Evolutionary conservation across 2,329 filamentous ascomycete genomes (phyloP).

Genomic region (Keithomyces neogunnii): DNA sequence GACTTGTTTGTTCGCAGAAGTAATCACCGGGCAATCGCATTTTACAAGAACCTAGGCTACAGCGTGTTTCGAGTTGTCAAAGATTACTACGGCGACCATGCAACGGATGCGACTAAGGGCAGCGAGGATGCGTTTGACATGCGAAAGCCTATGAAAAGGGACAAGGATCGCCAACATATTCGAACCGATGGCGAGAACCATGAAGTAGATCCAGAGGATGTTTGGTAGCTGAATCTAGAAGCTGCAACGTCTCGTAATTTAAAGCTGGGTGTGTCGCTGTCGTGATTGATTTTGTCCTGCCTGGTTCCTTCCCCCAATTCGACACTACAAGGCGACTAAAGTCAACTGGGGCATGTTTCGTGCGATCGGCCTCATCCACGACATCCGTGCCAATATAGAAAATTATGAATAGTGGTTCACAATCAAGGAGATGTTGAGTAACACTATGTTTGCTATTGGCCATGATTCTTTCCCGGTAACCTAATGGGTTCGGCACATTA

Average conservation of each 20-base stretch:
- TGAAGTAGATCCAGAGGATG: constrained; percentile 72
- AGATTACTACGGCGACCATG: constrained; percentile 87
- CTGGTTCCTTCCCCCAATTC: no score
- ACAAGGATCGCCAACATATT: constrained; percentile 67
- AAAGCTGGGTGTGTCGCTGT: no score
- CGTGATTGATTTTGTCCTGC: no score
- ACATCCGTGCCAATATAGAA: no score
- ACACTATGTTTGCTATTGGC: no score
- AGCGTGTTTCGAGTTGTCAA: constrained; percentile 82
- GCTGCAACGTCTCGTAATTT: neutral
- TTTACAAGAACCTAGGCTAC: constrained; percentile 90
- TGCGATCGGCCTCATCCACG: no score
- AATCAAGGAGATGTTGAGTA: no score
- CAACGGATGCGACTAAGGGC: constrained; percentile 49
- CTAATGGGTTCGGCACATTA: no score
- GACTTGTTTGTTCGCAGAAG: constrained; percentile 88
- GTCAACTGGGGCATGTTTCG: no score
- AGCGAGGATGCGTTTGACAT: constrained; percentile 94
- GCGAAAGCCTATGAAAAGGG: constrained; percentile 81
- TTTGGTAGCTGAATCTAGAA: constrained; percentile 49
- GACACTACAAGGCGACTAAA: no score
- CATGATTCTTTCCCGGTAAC: no score
- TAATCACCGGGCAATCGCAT: constrained; percentile 76
- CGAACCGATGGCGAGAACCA: constrained; percentile 73
- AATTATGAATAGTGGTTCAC: no score